Evolutionary conservation across 2,329 filamentous ascomycete genomes (phyloP).

Genomic region (Aspergillus sp.): DNA sequence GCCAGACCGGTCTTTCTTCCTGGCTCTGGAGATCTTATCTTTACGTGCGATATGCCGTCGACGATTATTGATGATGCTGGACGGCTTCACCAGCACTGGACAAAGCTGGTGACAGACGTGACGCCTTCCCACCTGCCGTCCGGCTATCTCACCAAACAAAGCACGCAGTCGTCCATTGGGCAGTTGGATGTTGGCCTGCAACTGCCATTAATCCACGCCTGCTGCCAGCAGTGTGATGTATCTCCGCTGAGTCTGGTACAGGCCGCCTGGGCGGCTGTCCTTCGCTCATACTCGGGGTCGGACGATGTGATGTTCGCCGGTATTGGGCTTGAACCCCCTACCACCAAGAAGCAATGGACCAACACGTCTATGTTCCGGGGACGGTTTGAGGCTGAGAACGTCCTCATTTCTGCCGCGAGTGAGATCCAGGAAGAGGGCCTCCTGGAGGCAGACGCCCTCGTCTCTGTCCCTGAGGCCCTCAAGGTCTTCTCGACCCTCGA

Average conservation of each 20-base stretch:
- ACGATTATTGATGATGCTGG: constrained; percentile 11
- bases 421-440: constrained; percentile 9
- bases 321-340: constrained; percentile 9
- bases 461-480: constrained; percentile 10
- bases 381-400: constrained; percentile 5
- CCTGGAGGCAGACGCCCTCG: constrained; percentile 5
- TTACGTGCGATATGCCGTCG: constrained; percentile 7
- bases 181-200: constrained; percentile 8
- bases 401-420: constrained; percentile 6
- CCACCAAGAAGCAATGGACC: constrained; percentile 11
- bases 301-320: constrained; percentile 13
- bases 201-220: constrained; percentile 8
- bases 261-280: constrained; percentile 12
- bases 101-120: constrained; percentile 11
- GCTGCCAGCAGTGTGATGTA: constrained; percentile 12
- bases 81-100: constrained; percentile 12
- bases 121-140: constrained; percentile 12
- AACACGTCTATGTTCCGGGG: constrained; percentile 9
- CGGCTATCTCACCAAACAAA: constrained; percentile 9
- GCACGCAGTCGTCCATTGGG: constrained; percentile 2
- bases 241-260: constrained; percentile 11
- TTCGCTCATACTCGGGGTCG: constrained; percentile 12
- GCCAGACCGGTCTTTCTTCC: constrained; percentile 2
- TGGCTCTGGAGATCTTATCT: constrained; percentile 6
- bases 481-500: constrained; percentile 9